Base-by-base conservation (phyloP, 2,329 filamentous ascomycete species). In the Emydomyces testavorans region DNA sequence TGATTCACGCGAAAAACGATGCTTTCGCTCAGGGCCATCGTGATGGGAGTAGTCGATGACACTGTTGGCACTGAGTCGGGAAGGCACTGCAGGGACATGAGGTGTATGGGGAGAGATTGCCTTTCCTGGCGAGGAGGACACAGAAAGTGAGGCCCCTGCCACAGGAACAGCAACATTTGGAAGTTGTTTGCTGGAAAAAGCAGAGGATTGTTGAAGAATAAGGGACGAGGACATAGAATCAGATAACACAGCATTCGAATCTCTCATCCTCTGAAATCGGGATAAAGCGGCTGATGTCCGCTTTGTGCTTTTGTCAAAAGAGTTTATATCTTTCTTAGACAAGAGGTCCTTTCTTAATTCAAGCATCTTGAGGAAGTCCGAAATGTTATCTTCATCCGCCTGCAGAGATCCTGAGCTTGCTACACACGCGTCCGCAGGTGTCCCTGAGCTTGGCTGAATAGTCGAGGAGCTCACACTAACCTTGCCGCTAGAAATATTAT, bases 141-240 rank as follows among this genome's bases (percentile, higher is more conserved):
- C 82, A 3, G 89, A 95, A 5, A 45, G 34, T n/a, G 49, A 48
- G 3, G 82, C 83, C 6, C 75, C 76, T 20, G 69, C 73, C 41
- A 77, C 66, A 69, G 80, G 76, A 4, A 74, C 74, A 16, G 79
- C 77, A 10, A 80, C 75, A 38, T 74, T 78, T 4, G 77, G 77
- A 0, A 88, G 74, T 46, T 40, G 83, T 63, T 88, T 85, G 51
- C 83, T 79, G 1, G 78, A 80, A 0, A 88, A 85, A 50, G 79
- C 85, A 3, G 84, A 87, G 0, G 87, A 92, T 32, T 85, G 79
- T 39, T 94, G 84, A 49, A 95, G 70, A 56, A 93, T 79, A 58
- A 88, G 76, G 0, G 90, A 96, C 0, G 87, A 92, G 23, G 86
- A 87, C 75, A 98, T 87, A 0, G 88, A 94, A 46, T 98, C 92